phyloP scores from a whole-genome alignment of 306 rosid species.

The Ormosia emarginata region DNA sequence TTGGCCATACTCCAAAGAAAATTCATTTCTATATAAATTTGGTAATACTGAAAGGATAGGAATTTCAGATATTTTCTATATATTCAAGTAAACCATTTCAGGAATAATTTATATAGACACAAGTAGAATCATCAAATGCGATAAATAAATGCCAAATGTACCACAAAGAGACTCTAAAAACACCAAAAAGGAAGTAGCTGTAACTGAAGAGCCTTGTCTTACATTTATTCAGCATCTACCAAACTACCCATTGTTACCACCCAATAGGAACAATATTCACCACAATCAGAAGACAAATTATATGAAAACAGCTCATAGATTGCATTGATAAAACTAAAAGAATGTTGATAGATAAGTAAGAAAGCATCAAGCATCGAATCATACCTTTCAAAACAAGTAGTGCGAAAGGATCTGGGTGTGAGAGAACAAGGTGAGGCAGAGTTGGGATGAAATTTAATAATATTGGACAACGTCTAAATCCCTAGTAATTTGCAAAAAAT shows the following conservation, averaged over 20 bases:
- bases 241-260: not conserved
- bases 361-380: constrained; percentile 1
- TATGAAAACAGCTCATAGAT: not conserved
- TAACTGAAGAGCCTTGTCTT: not conserved
- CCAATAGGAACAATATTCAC: not conserved
- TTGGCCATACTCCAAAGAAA: not conserved
- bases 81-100: not conserved
- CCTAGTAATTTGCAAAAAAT: not conserved
- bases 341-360: not conserved
- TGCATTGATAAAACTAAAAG: not conserved
- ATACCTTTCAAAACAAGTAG: constrained; percentile 13
- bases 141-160: not conserved
- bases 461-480: not conserved
- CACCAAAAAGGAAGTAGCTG: constrained; percentile 12
- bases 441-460: constrained; percentile 4
- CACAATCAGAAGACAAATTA: not conserved
- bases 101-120: not conserved
- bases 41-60: not conserved
- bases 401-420: constrained; percentile 30
- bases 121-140: not conserved
- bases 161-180: constrained; percentile 1
- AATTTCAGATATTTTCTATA: not conserved
- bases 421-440: constrained; percentile 20
- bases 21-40: not conserved
- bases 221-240: not conserved